Percentiles rank a stretch among this genome's conserved stretches.
These are phyloP conservation scores for Cyberlindnera sargentensis DNA, from an alignment of 805 yeast species.

Conservation along the genomic window DNA sequence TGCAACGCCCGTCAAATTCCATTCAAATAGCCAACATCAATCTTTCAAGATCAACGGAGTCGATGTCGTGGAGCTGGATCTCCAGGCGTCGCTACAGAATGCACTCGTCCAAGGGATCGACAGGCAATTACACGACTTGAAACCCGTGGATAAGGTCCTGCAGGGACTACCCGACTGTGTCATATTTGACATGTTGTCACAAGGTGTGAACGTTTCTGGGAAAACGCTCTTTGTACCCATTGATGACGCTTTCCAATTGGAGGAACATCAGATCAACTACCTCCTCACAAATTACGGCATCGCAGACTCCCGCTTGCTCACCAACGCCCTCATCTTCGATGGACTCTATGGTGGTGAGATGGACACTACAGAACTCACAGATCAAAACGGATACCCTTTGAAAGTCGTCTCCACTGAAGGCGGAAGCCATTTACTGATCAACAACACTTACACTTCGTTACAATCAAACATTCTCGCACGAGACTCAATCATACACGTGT, in stretches of 20 bases:
- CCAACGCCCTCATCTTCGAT: slow-evolving; percentile 31
- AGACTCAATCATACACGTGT: slow-evolving; percentile 46
- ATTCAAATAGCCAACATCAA: slow-evolving; percentile 6
- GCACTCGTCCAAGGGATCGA: slow-evolving; percentile 64
- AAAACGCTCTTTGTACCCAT: slow-evolving; percentile 41
- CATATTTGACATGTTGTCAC: slow-evolving; percentile 1
- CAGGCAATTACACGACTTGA: slow-evolving; percentile 31
- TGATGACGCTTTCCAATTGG: slow-evolving; percentile 32
- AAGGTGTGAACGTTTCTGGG: slow-evolving; percentile 18
- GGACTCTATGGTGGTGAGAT: slow-evolving; percentile 40
- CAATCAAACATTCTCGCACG: slow-evolving; percentile 35
- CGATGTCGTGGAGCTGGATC: slow-evolving; percentile 49
- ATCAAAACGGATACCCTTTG: slow-evolving; percentile 23
- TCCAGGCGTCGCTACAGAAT: slow-evolving; percentile 53
- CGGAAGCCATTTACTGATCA: slow-evolving; percentile 31
- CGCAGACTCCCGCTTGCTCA: slow-evolving; percentile 21
- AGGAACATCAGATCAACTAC: slow-evolving; percentile 40
- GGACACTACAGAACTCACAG: slow-evolving; percentile 5
- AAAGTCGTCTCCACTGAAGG: slow-evolving; percentile 18
- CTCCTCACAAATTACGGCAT: slow-evolving; percentile 27
- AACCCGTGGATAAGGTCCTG: slow-evolving; percentile 31
- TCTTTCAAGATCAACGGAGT: slow-evolving; percentile 33
- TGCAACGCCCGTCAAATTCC: slow-evolving; percentile 26
- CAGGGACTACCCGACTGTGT: background rate
- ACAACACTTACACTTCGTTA: slow-evolving; percentile 28